These are phyloP conservation scores for Tricholoma sp. DNA, from an alignment of 768 basidiomycete species.

Conservation along the genomic window DNA sequence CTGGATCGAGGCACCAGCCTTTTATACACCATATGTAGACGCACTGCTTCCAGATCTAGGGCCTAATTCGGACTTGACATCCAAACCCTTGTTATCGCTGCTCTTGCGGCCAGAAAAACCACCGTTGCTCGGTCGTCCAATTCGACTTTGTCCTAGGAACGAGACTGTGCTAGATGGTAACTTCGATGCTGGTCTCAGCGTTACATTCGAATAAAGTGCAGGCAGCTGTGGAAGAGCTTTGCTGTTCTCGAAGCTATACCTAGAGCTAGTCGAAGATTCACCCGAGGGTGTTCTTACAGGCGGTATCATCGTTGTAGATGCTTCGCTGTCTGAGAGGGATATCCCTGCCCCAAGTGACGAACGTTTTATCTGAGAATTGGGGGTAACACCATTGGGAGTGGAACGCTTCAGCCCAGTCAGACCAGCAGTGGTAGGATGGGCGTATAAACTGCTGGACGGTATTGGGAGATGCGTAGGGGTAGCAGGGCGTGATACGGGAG, in stretches of 20 bases:
- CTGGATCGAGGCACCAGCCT: neutral
- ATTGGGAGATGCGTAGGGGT: conserved; percentile 78
- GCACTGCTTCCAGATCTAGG: conserved; percentile 13
- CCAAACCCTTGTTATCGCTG: conserved; percentile 17
- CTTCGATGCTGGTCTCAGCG: conserved; percentile 39
- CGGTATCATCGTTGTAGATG: conserved; percentile 30
- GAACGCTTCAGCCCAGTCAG: conserved; percentile 54
- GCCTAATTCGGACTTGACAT: conserved; percentile 9
- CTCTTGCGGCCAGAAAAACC: conserved; percentile 24
- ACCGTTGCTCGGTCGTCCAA: conserved; percentile 38
- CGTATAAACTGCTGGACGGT: conserved; percentile 48
- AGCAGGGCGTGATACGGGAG: conserved; percentile 64
- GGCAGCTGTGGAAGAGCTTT: conserved; percentile 42
- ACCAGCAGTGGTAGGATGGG: conserved; percentile 33
- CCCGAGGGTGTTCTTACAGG: conserved; percentile 23
- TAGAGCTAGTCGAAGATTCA: conserved; percentile 24
- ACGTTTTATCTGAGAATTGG: conserved; percentile 45
- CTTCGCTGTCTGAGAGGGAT: conserved; percentile 26
- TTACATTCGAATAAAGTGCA: conserved; percentile 37
- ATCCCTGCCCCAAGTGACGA: conserved; percentile 48
- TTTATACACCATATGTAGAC: neutral
- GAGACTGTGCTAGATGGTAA: conserved; percentile 30
- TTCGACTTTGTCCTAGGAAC: conserved; percentile 43
- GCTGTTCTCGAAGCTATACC: conserved; percentile 21
- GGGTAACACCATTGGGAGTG: conserved; percentile 38